Conservation (phyloP, 2,329 filamentous ascomycete species). For the Neoarthrinium moseri region DNA sequence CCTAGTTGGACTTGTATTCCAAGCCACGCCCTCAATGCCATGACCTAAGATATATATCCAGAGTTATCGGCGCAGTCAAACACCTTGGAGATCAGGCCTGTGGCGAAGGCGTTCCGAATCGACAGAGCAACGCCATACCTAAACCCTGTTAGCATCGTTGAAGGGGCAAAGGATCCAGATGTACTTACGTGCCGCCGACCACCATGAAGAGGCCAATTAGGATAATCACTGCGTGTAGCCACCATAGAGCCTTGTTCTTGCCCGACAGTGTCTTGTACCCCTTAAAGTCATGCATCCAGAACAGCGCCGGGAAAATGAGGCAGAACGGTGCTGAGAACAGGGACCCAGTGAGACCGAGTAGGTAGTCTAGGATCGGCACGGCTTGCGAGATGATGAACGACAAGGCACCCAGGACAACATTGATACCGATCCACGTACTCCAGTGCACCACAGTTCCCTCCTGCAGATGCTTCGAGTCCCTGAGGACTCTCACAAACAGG, state of each 20-base stretch:
- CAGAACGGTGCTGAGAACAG: constrained; percentile 29
- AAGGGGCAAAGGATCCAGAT: background rate
- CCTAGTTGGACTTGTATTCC: no score
- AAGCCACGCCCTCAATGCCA: background rate
- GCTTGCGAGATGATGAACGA: constrained; percentile 30
- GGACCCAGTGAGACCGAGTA: constrained; percentile 28
- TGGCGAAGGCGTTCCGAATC: constrained; percentile 21
- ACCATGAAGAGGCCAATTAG: constrained; percentile 23
- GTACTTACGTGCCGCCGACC: constrained; percentile 25
- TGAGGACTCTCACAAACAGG: constrained; percentile 31
- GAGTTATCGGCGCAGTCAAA: constrained; percentile 27
- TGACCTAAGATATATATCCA: background rate
- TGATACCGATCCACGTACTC: constrained; percentile 34
- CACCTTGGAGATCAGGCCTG: constrained; percentile 19
- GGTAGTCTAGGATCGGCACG: constrained; percentile 35
- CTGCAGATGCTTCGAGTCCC: constrained; percentile 27
- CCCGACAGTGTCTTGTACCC: constrained; percentile 15
- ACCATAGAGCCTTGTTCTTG: constrained; percentile 17
- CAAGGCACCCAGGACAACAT: constrained; percentile 23
- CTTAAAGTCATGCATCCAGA: constrained; percentile 24
- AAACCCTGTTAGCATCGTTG: background rate
- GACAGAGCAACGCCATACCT: constrained; percentile 23
- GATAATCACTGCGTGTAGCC: constrained; percentile 21
- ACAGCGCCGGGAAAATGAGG: constrained; percentile 24
- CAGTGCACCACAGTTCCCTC: constrained; percentile 30